Conservation (phyloP, 805 yeast genomes). For the Tetrapisispora namnaoensis region DNA sequence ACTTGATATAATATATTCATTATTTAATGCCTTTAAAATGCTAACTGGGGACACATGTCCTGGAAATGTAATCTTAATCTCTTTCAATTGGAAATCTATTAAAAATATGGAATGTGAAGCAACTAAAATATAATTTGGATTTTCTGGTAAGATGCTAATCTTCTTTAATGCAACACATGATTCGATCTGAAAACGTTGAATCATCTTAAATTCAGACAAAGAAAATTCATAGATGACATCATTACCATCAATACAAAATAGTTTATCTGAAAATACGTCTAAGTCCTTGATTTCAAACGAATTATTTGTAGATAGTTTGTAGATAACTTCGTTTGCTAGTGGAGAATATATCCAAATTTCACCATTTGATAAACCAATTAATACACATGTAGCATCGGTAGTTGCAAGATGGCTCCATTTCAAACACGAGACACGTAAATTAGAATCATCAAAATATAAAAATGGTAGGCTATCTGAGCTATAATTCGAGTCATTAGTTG, state of each 20-base stretch:
- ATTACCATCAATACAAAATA: constrained; percentile 52
- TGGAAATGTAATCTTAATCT: constrained; percentile 47
- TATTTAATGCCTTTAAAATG: constrained; percentile 31
- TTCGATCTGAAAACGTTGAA: constrained; percentile 35
- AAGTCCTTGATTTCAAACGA: constrained; percentile 42
- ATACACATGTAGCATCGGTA: constrained; percentile 39
- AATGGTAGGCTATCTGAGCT: constrained; percentile 32
- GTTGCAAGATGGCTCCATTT: constrained; percentile 20
- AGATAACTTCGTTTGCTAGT: constrained; percentile 43
- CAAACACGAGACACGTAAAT: constrained; percentile 14
- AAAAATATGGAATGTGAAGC: constrained; percentile 62
- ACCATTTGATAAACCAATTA: constrained; percentile 60
- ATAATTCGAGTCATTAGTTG: constrained; percentile 33
- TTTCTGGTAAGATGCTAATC: constrained; percentile 14
- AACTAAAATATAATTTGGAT: constrained; percentile 38
- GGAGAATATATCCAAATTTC: constrained; percentile 60
- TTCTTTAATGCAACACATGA: constrained; percentile 25
- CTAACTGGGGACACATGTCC: constrained; percentile 69
- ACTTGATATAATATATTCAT: constrained; percentile 49
- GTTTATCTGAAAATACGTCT: constrained; percentile 29
- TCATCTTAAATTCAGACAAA: constrained; percentile 33
- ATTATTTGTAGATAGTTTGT: constrained; percentile 40
- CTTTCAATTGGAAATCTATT: constrained; percentile 33
- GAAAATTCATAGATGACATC: constrained; percentile 60
- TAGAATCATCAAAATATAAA: constrained; percentile 19